Evolutionary conservation across 805 yeast species (phyloP).

Genomic region (Teunomyces lycoperdinae): DNA sequence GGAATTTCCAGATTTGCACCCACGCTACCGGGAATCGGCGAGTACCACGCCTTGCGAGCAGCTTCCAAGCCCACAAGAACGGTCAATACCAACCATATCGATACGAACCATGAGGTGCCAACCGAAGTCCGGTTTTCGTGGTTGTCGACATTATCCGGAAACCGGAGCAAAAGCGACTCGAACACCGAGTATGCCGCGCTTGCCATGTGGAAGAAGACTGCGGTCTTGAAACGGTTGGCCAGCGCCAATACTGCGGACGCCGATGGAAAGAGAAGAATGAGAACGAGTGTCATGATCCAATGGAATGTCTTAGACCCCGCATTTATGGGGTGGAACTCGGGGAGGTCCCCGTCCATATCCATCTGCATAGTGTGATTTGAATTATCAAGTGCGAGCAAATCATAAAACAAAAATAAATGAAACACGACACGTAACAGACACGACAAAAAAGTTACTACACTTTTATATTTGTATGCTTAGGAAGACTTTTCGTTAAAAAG

Average conservation of each 20-base stretch:
- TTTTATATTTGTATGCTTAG: too few species aligned
- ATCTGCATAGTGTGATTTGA: slow-evolving; percentile 4
- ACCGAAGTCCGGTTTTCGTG: slow-evolving; percentile 66
- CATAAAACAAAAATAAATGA: too few species aligned
- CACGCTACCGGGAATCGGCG: not conserved
- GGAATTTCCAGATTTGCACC: not conserved
- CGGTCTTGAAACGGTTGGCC: slow-evolving; percentile 47
- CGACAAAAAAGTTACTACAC: too few species aligned
- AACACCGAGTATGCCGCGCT: slow-evolving; percentile 50
- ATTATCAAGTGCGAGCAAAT: too few species aligned
- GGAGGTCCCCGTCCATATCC: slow-evolving; percentile 28
- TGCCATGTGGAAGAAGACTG: slow-evolving; percentile 45
- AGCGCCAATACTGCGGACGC: slow-evolving; percentile 52
- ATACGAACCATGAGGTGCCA: slow-evolving; percentile 66
- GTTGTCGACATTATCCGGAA: slow-evolving; percentile 58
- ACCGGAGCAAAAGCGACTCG: slow-evolving; percentile 57
- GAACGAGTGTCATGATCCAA: slow-evolving; percentile 53
- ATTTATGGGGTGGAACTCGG: slow-evolving; percentile 43
- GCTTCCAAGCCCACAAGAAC: slow-evolving; percentile 41
- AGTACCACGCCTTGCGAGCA: not conserved
- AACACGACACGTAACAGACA: too few species aligned
- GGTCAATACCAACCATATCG: slow-evolving; percentile 32
- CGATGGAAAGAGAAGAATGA: slow-evolving; percentile 56
- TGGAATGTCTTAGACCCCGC: slow-evolving; percentile 59
- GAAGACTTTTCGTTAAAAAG: too few species aligned